Percentiles rank a stretch among this genome's conserved stretches.
phyloP scores from a whole-genome alignment of 2,329 filamentous ascomycete species.

The Phaeosphaeria sp. region DNA sequence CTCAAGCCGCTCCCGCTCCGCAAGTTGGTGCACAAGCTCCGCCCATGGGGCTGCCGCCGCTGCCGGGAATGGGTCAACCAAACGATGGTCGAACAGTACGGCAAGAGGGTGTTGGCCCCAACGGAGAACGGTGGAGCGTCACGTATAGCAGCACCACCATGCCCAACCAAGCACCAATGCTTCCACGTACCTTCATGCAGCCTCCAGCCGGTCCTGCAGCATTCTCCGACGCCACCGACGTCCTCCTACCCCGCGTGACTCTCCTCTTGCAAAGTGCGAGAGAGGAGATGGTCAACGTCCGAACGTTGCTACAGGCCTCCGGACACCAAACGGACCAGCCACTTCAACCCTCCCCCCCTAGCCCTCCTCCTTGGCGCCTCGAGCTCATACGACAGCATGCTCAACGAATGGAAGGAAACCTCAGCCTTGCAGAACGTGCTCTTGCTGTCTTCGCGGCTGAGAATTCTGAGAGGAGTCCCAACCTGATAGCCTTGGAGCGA shows the following conservation, averaged over 20 bases:
- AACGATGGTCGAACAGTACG: slow-evolving; percentile 51
- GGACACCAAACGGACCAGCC: slow-evolving; percentile 10
- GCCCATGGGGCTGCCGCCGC: slow-evolving; percentile 2
- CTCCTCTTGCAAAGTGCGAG: slow-evolving; percentile 32
- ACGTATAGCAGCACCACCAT: slow-evolving; percentile 56
- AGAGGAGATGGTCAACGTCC: slow-evolving; percentile 43
- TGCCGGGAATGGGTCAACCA: slow-evolving; percentile 8
- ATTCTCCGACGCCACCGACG: slow-evolving; percentile 17
- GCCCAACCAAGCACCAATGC: slow-evolving; percentile 15
- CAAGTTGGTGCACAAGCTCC: slow-evolving; percentile 12
- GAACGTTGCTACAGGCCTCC: slow-evolving; percentile 27
- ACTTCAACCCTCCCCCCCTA: background rate
- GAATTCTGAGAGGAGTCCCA: slow-evolving; percentile 34
- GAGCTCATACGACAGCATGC: slow-evolving; percentile 37
- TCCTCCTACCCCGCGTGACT: slow-evolving; percentile 30
- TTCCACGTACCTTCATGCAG: slow-evolving; percentile 29
- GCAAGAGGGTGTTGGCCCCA: slow-evolving; percentile 58
- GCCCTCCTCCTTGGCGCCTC: slow-evolving; percentile 36
- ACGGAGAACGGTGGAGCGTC: slow-evolving; percentile 61
- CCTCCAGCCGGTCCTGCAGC: slow-evolving; percentile 21
- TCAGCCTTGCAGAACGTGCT: slow-evolving; percentile 37
- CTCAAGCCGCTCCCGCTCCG: slow-evolving; percentile 12
- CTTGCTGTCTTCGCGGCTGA: slow-evolving; percentile 30
- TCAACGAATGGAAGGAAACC: slow-evolving; percentile 26
- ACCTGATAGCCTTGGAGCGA: slow-evolving; percentile 38